Percentiles rank a stretch among this genome's conserved stretches.
Evolutionary conservation across 345 rosid species (phyloP).

Genomic region (Rhodamnia argentea): DNA sequence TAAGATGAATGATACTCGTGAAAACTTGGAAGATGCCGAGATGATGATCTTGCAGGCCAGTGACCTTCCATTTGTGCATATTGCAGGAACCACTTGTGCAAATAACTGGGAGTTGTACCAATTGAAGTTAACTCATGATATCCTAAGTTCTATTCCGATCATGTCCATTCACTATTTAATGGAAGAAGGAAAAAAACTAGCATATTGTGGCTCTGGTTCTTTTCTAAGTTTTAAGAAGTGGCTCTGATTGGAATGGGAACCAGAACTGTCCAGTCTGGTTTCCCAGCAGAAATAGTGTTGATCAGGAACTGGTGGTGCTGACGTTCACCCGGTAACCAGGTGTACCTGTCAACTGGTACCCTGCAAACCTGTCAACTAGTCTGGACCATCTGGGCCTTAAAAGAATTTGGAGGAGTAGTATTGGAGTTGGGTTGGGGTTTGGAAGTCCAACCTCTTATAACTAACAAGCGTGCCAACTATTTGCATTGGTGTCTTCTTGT

Average conservation of each 20-base stretch:
- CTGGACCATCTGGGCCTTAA: background rate
- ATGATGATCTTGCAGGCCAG: background rate
- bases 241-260: background rate
- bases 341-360: background rate
- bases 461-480: background rate
- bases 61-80: background rate
- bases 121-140: background rate
- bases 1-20: background rate
- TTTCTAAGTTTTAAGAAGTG: background rate
- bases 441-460: background rate
- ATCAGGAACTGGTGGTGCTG: background rate
- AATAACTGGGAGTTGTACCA: background rate
- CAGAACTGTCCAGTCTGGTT: background rate
- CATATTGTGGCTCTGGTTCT: background rate
- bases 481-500: background rate
- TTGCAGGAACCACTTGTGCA: background rate
- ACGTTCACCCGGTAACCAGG: background rate
- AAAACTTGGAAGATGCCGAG: background rate
- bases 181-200: background rate
- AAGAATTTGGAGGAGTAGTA: background rate
- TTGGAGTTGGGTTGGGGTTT: background rate
- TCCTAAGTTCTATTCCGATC: background rate
- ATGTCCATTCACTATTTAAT: background rate
- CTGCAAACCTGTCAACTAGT: background rate
- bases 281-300: background rate